A percentile compares a stretch with the other conserved stretches of the same genome.
Conservation (phyloP, 192 early-diverging fungal genomes). For the Jimgerdemannia flammicorona region DNA sequence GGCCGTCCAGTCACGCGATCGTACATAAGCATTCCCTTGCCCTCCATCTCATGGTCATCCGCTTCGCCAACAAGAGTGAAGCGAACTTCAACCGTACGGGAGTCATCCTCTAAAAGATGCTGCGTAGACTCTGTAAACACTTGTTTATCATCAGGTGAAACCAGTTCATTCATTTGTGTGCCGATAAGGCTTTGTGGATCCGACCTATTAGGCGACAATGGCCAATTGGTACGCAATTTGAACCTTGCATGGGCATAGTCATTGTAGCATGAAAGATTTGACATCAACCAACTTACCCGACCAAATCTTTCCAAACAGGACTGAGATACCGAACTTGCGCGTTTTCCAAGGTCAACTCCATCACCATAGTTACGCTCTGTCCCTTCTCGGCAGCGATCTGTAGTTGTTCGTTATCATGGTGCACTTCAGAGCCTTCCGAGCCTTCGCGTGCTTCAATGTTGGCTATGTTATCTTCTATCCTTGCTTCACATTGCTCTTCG, state of each 20-base stretch:
- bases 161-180: conserved; percentile 45
- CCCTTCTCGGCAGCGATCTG: conserved; percentile 59
- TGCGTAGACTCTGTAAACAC: conserved; percentile 59
- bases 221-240: background rate
- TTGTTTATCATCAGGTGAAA: conserved; percentile 52
- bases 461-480: conserved; percentile 16
- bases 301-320: conserved; percentile 62
- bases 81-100: conserved; percentile 60
- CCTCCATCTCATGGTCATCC: conserved; percentile 63
- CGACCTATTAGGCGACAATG: conserved; percentile 27
- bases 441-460: conserved; percentile 8
- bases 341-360: conserved; percentile 65
- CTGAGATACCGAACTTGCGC: conserved; percentile 59
- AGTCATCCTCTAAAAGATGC: conserved; percentile 51
- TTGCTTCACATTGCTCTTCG: background rate
- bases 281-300: conserved; percentile 54
- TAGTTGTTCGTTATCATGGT: conserved; percentile 36
- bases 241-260: too few relatives aligned
- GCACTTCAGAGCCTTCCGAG: conserved; percentile 14
- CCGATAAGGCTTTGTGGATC: conserved; percentile 42
- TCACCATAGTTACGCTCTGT: conserved; percentile 70
- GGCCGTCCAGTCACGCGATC: conserved; percentile 61
- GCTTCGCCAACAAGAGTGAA: conserved; percentile 41
- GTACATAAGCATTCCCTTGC: conserved; percentile 82
- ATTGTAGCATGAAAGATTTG: too few relatives aligned